These are phyloP conservation scores for Ascoidea asiatica DNA, from an alignment of 805 yeast genomes.

Conservation along the genomic window DNA sequence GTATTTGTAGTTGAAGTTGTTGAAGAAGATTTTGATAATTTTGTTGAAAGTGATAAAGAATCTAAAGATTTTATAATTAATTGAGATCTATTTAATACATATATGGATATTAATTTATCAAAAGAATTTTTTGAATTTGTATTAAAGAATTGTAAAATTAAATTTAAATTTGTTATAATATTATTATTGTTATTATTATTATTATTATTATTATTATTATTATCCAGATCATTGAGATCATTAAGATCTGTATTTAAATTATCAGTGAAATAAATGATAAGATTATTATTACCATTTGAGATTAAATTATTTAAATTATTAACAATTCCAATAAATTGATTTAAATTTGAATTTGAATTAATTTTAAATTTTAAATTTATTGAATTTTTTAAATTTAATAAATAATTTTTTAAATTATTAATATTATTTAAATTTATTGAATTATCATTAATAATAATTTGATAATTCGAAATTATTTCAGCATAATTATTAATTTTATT, in stretches of 20 bases:
- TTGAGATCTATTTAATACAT: constrained; percentile 14
- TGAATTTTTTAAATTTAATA: constrained; percentile 11
- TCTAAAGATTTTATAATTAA: constrained; percentile 12
- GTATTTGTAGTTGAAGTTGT: constrained; percentile 1
- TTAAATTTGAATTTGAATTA: constrained; percentile 17
- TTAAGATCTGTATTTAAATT: constrained; percentile 20
- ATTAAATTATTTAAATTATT: constrained; percentile 45
- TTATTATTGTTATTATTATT: constrained; percentile 33
- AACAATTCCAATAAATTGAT: constrained; percentile 54
- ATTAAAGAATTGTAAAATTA: constrained; percentile 29
- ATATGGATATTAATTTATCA: background rate
- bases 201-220: constrained; percentile 43
- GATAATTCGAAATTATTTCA: constrained; percentile 28
- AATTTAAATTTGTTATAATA: constrained; percentile 24
- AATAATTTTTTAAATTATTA: constrained; percentile 7
- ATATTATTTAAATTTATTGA: constrained; percentile 1
- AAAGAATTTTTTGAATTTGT: constrained; percentile 3
- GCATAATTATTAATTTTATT: constrained; percentile 37
- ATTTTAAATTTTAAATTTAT: constrained; percentile 11
- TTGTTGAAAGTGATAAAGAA: too few species aligned
- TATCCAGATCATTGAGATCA: constrained; percentile 48
- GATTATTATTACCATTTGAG: constrained; percentile 37
- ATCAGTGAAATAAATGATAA: constrained; percentile 33
- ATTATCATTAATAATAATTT: constrained; percentile 18
- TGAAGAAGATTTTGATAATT: constrained; percentile 6